phyloP scores from a whole-genome alignment of 2,329 filamentous ascomycete genomes.

The Clarireedia hainanense region DNA sequence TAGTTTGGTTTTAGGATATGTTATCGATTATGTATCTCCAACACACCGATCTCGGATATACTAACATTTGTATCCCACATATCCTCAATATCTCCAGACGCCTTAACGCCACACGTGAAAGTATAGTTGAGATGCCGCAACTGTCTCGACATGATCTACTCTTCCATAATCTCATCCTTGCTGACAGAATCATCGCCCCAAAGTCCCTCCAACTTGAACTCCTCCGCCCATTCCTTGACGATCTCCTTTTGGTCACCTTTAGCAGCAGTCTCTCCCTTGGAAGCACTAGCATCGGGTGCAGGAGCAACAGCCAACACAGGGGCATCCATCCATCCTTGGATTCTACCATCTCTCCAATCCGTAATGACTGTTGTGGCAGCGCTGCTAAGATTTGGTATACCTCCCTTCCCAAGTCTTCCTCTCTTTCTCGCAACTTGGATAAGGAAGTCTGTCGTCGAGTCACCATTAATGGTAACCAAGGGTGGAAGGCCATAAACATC shows the following conservation, averaged over 20 bases:
- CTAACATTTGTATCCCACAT: background rate
- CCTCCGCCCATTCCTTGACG: constrained; percentile 85
- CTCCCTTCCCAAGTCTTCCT: constrained; percentile 79
- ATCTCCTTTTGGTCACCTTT: constrained; percentile 72
- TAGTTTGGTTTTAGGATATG: background rate
- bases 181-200: constrained; percentile 58
- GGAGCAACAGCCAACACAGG: constrained; percentile 52
- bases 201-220: constrained; percentile 90
- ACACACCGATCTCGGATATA: background rate
- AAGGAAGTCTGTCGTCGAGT: constrained; percentile 82
- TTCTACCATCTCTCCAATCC: constrained; percentile 94
- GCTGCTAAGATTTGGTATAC: constrained; percentile 78
- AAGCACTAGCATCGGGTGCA: constrained; percentile 30
- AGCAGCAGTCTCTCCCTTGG: constrained; percentile 36
- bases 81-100: background rate
- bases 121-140: background rate
- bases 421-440: constrained; percentile 92
- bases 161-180: constrained; percentile 24
- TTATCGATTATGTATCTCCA: background rate
- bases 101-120: background rate
- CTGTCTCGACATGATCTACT: constrained; percentile 11
- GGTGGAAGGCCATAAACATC: constrained; percentile 79
- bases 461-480: constrained; percentile 61
- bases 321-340: constrained; percentile 84
- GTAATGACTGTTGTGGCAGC: constrained; percentile 90